These are phyloP conservation scores for Fusarium caatingaense DNA, from an alignment of 2,329 filamentous ascomycete genomes.

Conservation along the genomic window DNA sequence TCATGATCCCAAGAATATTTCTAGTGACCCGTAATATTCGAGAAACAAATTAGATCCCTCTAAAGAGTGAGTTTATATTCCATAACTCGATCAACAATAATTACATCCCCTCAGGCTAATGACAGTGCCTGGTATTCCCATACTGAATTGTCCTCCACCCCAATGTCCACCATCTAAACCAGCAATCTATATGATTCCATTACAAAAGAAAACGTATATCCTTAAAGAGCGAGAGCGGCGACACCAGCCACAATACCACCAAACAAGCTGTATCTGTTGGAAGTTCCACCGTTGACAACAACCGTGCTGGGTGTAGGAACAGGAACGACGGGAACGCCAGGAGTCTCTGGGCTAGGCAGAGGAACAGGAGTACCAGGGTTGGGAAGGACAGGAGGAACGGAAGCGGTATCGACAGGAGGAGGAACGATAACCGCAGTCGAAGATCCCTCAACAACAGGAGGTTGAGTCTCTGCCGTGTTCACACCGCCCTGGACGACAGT, in stretches of 20 bases:
- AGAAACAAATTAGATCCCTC: neutral
- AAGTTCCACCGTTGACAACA: constrained; percentile 30
- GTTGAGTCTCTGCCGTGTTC: neutral
- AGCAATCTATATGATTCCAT: neutral
- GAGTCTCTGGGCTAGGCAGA: constrained; percentile 12
- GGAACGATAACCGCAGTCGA: constrained; percentile 14
- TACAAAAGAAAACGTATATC: constrained; percentile 3
- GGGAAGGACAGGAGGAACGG: constrained; percentile 2
- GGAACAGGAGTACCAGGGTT: constrained; percentile 1
- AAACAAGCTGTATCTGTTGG: constrained; percentile 32
- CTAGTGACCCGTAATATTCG: neutral
- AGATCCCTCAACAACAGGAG: constrained; percentile 21
- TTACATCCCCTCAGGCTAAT: constrained; percentile 14
- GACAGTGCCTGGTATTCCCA: neutral
- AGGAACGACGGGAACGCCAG: neutral
- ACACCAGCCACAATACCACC: constrained; percentile 40
- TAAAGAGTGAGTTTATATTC: neutral
- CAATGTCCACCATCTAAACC: neutral
- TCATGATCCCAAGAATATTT: neutral
- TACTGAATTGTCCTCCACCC: neutral
- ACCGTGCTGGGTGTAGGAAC: constrained; percentile 23
- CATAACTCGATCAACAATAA: constrained; percentile 17
- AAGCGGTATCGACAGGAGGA: neutral
- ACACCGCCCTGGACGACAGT: neutral
- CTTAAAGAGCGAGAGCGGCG: constrained; percentile 35